Conservation (phyloP, 306 rosid genomes). For the Oxytropis ochrocephala region DNA sequence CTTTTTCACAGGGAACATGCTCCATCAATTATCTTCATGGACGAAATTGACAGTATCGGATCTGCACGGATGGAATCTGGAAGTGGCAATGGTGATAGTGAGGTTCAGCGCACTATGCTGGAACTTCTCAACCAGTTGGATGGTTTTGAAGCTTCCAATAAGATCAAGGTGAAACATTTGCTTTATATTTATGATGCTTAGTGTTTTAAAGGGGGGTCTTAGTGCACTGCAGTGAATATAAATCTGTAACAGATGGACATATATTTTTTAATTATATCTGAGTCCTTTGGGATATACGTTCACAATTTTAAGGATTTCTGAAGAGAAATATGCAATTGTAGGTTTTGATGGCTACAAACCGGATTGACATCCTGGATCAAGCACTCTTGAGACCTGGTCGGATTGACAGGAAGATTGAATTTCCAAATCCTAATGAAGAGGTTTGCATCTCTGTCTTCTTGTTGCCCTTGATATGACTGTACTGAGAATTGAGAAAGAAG, state of each 20-base stretch:
- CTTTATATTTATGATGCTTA: neutral
- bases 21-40: constrained; percentile 98
- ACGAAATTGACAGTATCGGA: constrained; percentile 97
- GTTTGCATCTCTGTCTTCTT: constrained; percentile 25
- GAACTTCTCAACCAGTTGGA: constrained; percentile 99
- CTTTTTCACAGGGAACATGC: constrained; percentile 81
- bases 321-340: constrained; percentile 27
- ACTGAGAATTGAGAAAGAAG: neutral
- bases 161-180: constrained; percentile 68
- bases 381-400: constrained; percentile 98
- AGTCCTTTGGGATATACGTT: neutral
- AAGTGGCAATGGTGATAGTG: constrained; percentile 99
- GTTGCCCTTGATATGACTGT: constrained; percentile 3
- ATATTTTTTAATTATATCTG: neutral
- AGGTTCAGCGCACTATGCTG: constrained; percentile 97
- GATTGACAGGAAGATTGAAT: constrained; percentile 93
- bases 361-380: constrained; percentile 98
- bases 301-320: neutral
- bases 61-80: constrained; percentile 99
- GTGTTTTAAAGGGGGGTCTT: neutral
- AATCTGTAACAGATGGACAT: neutral
- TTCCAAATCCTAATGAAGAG: constrained; percentile 95
- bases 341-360: constrained; percentile 99
- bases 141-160: constrained; percentile 99
- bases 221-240: neutral